These are phyloP conservation scores for Sporothrix variecibatus DNA, from an alignment of 2,329 filamentous ascomycete species.

Conservation along the genomic window DNA sequence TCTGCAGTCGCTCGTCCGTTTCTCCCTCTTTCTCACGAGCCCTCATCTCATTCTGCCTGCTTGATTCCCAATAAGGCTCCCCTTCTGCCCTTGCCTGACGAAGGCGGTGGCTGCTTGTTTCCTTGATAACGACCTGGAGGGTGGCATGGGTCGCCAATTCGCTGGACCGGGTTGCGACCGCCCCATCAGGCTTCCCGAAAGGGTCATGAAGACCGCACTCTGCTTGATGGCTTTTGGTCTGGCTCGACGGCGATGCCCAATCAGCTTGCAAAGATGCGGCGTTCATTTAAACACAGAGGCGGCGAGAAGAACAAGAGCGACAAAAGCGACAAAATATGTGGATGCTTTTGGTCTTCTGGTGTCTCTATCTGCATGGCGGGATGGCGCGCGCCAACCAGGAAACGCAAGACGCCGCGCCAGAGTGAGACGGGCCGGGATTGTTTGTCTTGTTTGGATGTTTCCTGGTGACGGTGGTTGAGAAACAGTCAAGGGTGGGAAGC, in stretches of 20 bases:
- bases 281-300: slow-evolving; percentile 42
- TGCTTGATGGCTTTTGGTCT: neutral
- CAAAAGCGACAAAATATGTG: neutral
- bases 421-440: slow-evolving; percentile 19
- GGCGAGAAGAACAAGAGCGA: slow-evolving; percentile 28
- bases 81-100: neutral
- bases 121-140: slow-evolving; percentile 15
- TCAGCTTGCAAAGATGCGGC: slow-evolving; percentile 33
- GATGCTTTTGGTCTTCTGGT: neutral
- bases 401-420: neutral
- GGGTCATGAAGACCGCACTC: neutral
- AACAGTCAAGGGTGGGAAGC: neutral
- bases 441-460: slow-evolving; percentile 15
- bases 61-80: neutral
- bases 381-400: slow-evolving; percentile 45
- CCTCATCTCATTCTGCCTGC: neutral
- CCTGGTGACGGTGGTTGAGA: neutral
- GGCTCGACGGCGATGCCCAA: slow-evolving; percentile 36
- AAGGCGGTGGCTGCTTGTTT: neutral
- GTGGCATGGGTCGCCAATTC: slow-evolving; percentile 23
- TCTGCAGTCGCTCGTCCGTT: neutral
- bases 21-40: neutral
- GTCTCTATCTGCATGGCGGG: slow-evolving; percentile 34
- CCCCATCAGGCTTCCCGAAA: slow-evolving; percentile 17
- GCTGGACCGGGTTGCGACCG: slow-evolving; percentile 2